Evolutionary conservation across 352 stramenopile genomes (phyloP), one percentile per base, ranked within the genome.

Genomic region (Phytophthora citrophthora): DNA sequence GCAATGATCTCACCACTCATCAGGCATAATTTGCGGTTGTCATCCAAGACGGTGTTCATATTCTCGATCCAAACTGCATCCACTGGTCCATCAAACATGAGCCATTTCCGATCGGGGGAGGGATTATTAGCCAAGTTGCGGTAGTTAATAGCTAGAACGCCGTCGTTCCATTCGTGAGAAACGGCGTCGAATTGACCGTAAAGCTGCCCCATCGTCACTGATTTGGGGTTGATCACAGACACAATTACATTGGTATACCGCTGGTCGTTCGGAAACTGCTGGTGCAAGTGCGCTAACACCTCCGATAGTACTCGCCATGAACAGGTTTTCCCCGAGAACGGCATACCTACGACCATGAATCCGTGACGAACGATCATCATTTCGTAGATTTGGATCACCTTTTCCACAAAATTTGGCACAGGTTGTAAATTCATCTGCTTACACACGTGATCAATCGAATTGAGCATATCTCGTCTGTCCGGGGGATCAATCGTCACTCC

Each of bases 351-450:
- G 43, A 98, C 83, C 94, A 98, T 98, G 55, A 98, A 97, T 5
- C 95, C 95, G 68, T 98, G 95, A 1, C 95, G 89, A 29, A 98
- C 95, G 47, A 98, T 94, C 82, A 98, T 97, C 93, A 98, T 98
- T 59, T 98, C 94, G 71, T 98, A 98, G 32, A 98, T 95, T 61
- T 98, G 92, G 50, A 98, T 95, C 10, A 97, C 89, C 48, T 98
- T 98, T 32, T 94, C 92, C 12, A 97, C 84, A 69, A 97, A 98
- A 49, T 93, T 96, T 1, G 81, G 71, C 29, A 94, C 90, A 4
- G 90, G 81, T 56, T 98, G 87, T n/a, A 97, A 72, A 53, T 83
- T 92, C 65, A 79, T 84, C n/a, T 75, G 69, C 23, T 88, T 79
- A 70, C 91, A 97, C 8, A 96, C 81, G 0, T 75, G 49, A 54